Evolutionary conservation across 2,329 filamentous ascomycete genomes (phyloP).

Genomic region (Dothiorella sarmentorum): DNA sequence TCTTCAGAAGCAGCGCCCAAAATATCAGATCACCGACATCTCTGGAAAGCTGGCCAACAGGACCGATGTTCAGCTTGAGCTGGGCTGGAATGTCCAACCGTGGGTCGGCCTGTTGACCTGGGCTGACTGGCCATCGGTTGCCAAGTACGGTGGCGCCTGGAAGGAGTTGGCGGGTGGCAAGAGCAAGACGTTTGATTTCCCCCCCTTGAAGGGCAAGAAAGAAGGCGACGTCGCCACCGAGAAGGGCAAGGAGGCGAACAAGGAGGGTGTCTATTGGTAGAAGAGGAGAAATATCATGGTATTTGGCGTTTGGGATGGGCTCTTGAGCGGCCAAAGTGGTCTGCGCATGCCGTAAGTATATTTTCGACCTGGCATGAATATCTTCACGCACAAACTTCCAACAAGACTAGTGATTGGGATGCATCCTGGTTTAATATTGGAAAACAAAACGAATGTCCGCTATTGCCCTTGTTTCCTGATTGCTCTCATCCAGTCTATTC

Average conservation of each 20-base stretch:
- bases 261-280: slow-evolving; percentile 24
- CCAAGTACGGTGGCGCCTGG: slow-evolving; percentile 56
- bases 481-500: background rate
- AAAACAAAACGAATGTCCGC: background rate
- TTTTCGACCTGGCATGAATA: background rate
- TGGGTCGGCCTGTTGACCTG: slow-evolving; percentile 90
- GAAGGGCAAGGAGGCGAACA: slow-evolving; percentile 48
- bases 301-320: slow-evolving; percentile 4
- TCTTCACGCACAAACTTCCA: background rate
- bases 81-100: slow-evolving; percentile 96
- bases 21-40: slow-evolving; percentile 96
- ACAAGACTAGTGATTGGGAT: background rate
- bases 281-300: too few relatives aligned
- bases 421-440: background rate
- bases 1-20: slow-evolving; percentile 81
- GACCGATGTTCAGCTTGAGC: slow-evolving; percentile 69
- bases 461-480: background rate
- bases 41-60: slow-evolving; percentile 71
- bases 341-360: background rate
- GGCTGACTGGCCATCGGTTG: slow-evolving; percentile 45
- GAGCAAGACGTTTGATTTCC: slow-evolving; percentile 63
- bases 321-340: background rate
- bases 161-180: slow-evolving; percentile 61
- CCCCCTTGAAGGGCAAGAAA: slow-evolving; percentile 62
- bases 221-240: slow-evolving; percentile 47